Percentiles rank a stretch among this genome's conserved stretches.
Conservation (phyloP, 345 rosid genomes). For the Isatis tinctoria region DNA sequence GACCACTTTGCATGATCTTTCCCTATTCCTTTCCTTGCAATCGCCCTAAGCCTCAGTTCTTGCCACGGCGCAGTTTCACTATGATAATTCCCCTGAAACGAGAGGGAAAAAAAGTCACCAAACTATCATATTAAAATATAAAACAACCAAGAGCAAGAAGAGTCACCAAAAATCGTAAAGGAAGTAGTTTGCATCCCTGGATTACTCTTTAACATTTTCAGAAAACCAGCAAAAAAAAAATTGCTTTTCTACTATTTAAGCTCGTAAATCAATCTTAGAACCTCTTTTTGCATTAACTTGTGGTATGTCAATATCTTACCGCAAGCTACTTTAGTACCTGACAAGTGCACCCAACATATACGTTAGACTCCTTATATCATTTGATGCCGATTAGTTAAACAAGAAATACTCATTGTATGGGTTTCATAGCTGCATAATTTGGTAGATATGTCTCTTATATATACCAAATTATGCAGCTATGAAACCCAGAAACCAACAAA, state of each 20-base stretch:
- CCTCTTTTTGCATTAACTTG: too few species aligned
- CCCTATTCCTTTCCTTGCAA: constrained; percentile 93
- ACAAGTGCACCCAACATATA: too few species aligned
- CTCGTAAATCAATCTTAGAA: neutral
- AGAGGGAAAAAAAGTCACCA: neutral
- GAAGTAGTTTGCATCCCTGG: neutral
- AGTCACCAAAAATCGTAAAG: neutral
- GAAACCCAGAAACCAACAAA: too few species aligned
- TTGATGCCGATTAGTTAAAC: too few species aligned
- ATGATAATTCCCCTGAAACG: constrained; percentile 73
- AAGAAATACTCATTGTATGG: too few species aligned
- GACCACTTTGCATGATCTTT: constrained; percentile 99
- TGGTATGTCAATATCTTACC: too few species aligned
- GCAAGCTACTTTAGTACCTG: too few species aligned
- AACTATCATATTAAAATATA: neutral
- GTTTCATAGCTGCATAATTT: too few species aligned
- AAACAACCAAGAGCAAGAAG: neutral
- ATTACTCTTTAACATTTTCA: neutral
- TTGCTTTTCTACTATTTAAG: neutral
- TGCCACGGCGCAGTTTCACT: constrained; percentile 88
- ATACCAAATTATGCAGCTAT: too few species aligned
- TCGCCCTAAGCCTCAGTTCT: constrained; percentile 83
- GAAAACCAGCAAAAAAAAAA: neutral
- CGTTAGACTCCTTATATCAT: too few species aligned
- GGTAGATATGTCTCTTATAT: too few species aligned